These are phyloP conservation scores for Scalesia atractyloides DNA, from an alignment of 129 eudicot genomes.

Conservation along the genomic window DNA sequence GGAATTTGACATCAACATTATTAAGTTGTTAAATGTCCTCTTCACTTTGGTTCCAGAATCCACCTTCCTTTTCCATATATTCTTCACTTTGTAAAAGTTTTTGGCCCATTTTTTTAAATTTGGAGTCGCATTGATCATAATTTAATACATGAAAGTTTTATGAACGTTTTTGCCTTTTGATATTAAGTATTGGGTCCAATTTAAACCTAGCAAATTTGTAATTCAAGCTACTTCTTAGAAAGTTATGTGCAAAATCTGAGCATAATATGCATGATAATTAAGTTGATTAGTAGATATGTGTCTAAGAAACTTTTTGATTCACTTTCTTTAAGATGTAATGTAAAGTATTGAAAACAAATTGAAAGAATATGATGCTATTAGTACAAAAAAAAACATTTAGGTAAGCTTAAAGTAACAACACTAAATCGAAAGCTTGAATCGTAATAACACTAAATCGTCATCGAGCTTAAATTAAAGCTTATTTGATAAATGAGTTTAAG, in stretches of 20 bases:
- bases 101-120: conserved; percentile 1
- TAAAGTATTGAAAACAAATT: not conserved
- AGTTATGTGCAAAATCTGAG: too few relatives aligned
- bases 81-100: conserved; percentile 18
- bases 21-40: conserved; percentile 18
- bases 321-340: not conserved
- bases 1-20: conserved; percentile 23
- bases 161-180: not conserved
- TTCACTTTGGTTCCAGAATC: conserved; percentile 3
- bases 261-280: too few relatives aligned
- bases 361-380: not conserved
- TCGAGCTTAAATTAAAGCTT: too few relatives aligned
- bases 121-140: conserved; percentile 21
- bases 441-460: too few relatives aligned
- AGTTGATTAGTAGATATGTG: not conserved
- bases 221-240: not conserved
- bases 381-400: not conserved
- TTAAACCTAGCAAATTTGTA: not conserved
- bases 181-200: not conserved
- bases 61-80: conserved; percentile 8
- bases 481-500: too few relatives aligned
- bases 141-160: conserved; percentile 5
- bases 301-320: not conserved
- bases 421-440: too few relatives aligned
- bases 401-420: not conserved